These are phyloP conservation scores for Phtheirospermum japonicum DNA, from an alignment of 257 asterid species.

Conservation along the genomic window DNA sequence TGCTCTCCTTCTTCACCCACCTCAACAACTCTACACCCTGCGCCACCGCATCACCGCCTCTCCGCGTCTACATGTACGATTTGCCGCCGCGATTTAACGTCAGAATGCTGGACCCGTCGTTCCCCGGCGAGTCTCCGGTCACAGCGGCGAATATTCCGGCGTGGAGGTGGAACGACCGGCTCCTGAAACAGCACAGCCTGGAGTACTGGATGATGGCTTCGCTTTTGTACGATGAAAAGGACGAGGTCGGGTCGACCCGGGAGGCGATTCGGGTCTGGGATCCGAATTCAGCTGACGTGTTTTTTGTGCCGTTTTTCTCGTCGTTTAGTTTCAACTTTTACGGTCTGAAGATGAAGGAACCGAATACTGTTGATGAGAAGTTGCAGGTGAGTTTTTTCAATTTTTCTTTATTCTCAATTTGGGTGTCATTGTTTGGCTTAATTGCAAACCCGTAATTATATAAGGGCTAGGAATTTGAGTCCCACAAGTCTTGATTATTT, in stretches of 20 bases:
- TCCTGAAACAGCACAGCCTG: conserved; percentile 49
- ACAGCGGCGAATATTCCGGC: conserved; percentile 40
- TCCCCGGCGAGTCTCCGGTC: conserved; percentile 33
- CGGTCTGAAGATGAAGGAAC: conserved; percentile 58
- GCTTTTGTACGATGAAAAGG: conserved; percentile 35
- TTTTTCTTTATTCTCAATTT: not conserved
- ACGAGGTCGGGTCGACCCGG: conserved; percentile 24
- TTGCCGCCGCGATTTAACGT: conserved; percentile 54
- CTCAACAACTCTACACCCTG: conserved; percentile 35
- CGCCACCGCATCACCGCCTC: conserved; percentile 33
- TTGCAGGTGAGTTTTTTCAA: conserved; percentile 58
- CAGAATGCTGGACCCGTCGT: conserved; percentile 41
- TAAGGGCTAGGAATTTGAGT: no score
- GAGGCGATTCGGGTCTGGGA: conserved; percentile 80
- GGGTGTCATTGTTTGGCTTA: not conserved
- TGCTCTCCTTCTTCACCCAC: conserved; percentile 41
- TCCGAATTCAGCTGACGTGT: conserved; percentile 69
- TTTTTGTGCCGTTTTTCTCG: conserved; percentile 88
- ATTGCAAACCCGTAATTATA: not conserved
- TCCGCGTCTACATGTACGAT: conserved; percentile 57
- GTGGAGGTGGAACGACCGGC: conserved; percentile 50
- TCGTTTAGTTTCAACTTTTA: conserved; percentile 70
- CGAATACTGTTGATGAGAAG: conserved; percentile 51
- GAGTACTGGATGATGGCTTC: conserved; percentile 71
- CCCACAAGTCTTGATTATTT: no score